phyloP scores from a whole-genome alignment of 352 stramenopile genomes.

The Phytopythium boreale region DNA sequence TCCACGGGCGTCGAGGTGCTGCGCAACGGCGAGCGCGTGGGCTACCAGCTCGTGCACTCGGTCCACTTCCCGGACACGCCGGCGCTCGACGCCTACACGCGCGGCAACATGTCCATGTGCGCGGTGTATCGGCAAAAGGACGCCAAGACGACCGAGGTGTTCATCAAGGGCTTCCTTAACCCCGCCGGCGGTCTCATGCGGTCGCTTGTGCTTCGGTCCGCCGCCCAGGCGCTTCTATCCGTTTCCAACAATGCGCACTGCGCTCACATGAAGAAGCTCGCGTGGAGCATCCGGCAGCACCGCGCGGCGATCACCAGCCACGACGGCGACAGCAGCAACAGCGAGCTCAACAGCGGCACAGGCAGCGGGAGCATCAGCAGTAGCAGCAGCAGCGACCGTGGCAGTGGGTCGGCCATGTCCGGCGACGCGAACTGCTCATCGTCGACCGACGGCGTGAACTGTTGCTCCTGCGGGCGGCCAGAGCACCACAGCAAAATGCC shows the following conservation, averaged over 20 bases:
- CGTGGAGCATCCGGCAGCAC: conserved; percentile 31
- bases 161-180: conserved; percentile 31
- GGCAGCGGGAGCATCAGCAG: conserved; percentile 12
- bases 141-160: conserved; percentile 27
- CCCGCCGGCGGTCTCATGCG: conserved; percentile 32
- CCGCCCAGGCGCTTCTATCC: conserved; percentile 22
- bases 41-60: conserved; percentile 61
- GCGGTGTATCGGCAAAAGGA: conserved; percentile 31
- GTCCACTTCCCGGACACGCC: conserved; percentile 41
- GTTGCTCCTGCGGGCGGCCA: background rate
- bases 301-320: background rate
- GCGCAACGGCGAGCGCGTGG: conserved; percentile 46
- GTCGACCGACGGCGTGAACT: background rate
- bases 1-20: conserved; percentile 38
- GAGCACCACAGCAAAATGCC: conserved; percentile 21
- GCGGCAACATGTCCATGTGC: conserved; percentile 29
- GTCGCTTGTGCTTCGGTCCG: conserved; percentile 26
- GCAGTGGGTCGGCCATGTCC: background rate
- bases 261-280: conserved; percentile 41
- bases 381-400: conserved; percentile 12
- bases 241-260: conserved; percentile 28
- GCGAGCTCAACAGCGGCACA: conserved; percentile 6
- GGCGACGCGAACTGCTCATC: background rate
- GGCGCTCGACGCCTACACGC: conserved; percentile 16
- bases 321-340: background rate